Evolutionary conservation across 2,329 filamentous ascomycete genomes (phyloP), one percentile per base, ranked within the genome.

Genomic region (Microsporum canis): DNA sequence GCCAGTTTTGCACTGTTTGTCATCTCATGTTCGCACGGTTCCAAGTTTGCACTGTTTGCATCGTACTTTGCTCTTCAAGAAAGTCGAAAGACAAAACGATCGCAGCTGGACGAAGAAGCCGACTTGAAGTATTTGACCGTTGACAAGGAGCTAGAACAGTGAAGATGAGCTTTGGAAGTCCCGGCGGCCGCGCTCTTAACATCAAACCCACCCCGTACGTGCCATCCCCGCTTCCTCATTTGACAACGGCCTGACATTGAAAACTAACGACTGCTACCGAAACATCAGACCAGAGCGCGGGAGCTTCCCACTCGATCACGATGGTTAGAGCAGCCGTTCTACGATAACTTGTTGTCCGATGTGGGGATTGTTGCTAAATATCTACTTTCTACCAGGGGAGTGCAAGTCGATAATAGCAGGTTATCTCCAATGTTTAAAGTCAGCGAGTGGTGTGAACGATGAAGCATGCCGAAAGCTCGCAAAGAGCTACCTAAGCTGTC

Each of bases 281-380:
- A 41, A 34, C 23, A 59, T 39, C 67, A 94, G 89, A 61, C 92
- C 92, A 3, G 88, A 96, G 73, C 86, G 91, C 68, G 92, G 92
- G 61, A 95, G 89, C 69, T 97, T 97, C 71, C 92, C 92, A n/a
- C 84, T 97, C 61, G 92, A 97, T 74, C 91, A 96, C 69, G 91
- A 96, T 73, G 90, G 84, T 86, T 76, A 39, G 60, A 34, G n/a
- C 14, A 56, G 4, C 8, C 23, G 8, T 17, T 29, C 5, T 23
- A 51, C n/a, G 6, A 4, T 53, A 0, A 12, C 14, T 38, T 27
- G 36, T 23, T 3, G 10, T 27, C n/a, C 27, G 10, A 3, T 23
- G 4, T 33, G 38, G 14, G 38, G 14, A 39, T 12, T 12, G 5
- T 5, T 10, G n/a, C 14, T 47, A 33, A 53, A 27, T 3, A 23